A percentile compares a stretch with the other conserved stretches of the same genome.
Evolutionary conservation across 2,329 filamentous ascomycete species (phyloP).

Genomic region (Penicillium decumbens): DNA sequence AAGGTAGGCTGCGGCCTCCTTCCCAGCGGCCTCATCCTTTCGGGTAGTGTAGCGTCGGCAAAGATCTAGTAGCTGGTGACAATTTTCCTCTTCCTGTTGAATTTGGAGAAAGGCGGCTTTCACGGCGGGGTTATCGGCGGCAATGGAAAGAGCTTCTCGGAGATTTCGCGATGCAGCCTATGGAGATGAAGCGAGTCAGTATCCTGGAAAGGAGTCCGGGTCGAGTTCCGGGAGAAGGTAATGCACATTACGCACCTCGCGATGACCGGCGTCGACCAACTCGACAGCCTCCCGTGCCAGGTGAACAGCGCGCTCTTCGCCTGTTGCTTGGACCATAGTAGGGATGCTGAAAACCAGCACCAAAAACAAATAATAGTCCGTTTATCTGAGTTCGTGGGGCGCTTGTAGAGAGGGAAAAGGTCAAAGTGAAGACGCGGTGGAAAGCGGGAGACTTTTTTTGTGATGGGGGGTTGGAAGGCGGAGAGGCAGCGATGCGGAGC

Average conservation of each 20-base stretch:
- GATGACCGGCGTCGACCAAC: conserved; percentile 44
- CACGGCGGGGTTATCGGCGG: conserved; percentile 43
- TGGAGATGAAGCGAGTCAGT: background rate
- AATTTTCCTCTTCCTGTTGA: conserved; percentile 39
- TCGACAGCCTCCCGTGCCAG: conserved; percentile 47
- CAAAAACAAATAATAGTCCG: conserved; percentile 2
- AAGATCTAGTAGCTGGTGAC: conserved; percentile 43
- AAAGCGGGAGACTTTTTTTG: conserved; percentile 13
- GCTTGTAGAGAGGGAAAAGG: background rate
- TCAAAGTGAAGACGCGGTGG: background rate
- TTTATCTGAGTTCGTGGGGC: background rate
- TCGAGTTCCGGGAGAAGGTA: background rate
- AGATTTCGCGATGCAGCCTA: conserved; percentile 47
- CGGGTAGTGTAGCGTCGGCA: conserved; percentile 42
- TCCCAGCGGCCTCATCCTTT: conserved; percentile 42
- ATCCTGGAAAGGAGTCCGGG: background rate
- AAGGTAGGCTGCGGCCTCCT: conserved; percentile 43
- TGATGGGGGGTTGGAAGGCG: conserved; percentile 10
- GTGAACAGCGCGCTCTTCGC: conserved; percentile 44
- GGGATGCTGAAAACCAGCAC: conserved; percentile 19
- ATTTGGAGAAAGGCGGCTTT: conserved; percentile 45
- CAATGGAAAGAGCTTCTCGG: conserved; percentile 47
- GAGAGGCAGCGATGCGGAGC: conserved; percentile 16
- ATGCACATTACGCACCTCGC: conserved; percentile 36
- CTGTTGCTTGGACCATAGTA: conserved; percentile 43